A percentile compares a stretch with the other conserved stretches of the same genome.
Evolutionary conservation across 345 rosid genomes (phyloP).

Genomic region (Salix suchowensis): DNA sequence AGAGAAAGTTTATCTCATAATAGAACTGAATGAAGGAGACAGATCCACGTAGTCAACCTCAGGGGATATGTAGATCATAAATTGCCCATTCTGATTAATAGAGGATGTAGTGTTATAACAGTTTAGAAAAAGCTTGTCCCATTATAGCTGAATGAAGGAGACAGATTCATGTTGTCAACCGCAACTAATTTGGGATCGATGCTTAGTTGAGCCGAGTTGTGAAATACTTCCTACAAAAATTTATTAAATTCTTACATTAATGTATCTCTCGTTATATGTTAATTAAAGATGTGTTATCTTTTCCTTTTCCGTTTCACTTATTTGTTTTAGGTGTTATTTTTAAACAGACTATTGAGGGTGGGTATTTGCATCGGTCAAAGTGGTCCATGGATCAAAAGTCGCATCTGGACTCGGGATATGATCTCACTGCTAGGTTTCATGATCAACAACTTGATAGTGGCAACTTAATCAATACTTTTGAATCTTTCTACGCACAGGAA

Average conservation of each 20-base stretch:
- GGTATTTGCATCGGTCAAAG: constrained; percentile 22
- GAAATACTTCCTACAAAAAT: not conserved
- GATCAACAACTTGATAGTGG: constrained; percentile 36
- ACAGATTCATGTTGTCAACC: not conserved
- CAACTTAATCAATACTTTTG: constrained; percentile 17
- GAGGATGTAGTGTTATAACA: not conserved
- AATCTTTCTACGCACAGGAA: constrained; percentile 17
- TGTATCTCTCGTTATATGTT: not conserved
- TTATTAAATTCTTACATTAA: not conserved
- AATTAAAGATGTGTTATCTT: not conserved
- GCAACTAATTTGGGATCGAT: not conserved
- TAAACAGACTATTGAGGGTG: constrained; percentile 29
- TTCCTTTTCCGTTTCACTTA: not conserved
- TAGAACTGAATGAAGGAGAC: not conserved
- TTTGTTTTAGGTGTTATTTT: not conserved
- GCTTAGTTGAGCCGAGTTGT: not conserved
- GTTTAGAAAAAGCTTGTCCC: not conserved
- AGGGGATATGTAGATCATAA: not conserved
- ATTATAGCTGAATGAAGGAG: not conserved
- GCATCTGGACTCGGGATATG: constrained; percentile 32
- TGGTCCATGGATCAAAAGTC: constrained; percentile 37
- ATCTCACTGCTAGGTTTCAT: constrained; percentile 29
- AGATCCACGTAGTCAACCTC: no score
- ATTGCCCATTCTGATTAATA: not conserved
- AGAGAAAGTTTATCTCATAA: not conserved